Evolutionary conservation across 257 asterid genomes (phyloP), one percentile per base, ranked within the genome.

Genomic region (Handroanthus guayacan): DNA sequence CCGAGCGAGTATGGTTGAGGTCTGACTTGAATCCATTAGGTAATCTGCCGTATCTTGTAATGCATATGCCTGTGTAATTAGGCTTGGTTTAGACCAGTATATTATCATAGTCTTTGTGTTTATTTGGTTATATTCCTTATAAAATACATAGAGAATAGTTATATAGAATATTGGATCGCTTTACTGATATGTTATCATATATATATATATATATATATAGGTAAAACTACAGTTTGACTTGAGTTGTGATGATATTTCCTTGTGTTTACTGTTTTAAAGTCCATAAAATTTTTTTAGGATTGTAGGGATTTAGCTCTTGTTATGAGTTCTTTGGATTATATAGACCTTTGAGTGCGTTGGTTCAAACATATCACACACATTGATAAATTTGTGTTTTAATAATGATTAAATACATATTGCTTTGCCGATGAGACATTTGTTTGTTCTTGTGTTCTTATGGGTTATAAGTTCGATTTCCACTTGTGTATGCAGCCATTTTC

Each of bases 181-280:
- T 58, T 66, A 73, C 36, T 66, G 75, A 45, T 78, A 72, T 25
- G 31, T 25, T 25, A 25, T 25, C 31, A 25, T 25, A 25, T 25
- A 25, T 25, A 25, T 25, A 25, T 25, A 25, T 25, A 25, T 25
- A 25, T 56, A 69, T 65, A 75, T 41, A 56, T n/a, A 44, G 39
- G 41, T 25, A 54, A 74, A 72, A 80, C 79, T 72, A 75, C 82
- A 71, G 74, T 71, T 81, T 73, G 75, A 72, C 58, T 72, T 72
- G 66, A 34, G 45, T 0, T 18, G 14, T 44, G 31, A 3, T 56
- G 14, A 3, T 55, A 16, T 45, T 54, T 17, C 58, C 31, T 65
- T 36, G 25, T 68, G 25, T 68, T 47, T 77, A 67, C 62, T 57
- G 34, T 3, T 48, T 60, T 39, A 16, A 25, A 54, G 52, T 16